Conservation (phyloP, 768 basidiomycete species). For the Chlorophyllum brunneum region DNA sequence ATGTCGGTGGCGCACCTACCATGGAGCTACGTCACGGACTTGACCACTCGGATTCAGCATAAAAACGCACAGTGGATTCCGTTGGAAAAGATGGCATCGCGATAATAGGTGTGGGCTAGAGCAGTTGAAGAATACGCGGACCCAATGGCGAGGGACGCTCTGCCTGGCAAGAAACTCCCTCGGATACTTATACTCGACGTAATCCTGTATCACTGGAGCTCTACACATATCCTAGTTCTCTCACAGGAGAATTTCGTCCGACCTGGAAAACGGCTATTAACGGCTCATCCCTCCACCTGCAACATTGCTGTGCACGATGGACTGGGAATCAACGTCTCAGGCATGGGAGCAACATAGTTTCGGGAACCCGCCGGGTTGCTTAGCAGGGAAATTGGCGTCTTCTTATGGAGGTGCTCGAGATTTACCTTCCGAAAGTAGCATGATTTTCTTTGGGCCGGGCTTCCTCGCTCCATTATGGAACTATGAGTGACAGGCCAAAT, state of each 20-base stretch:
- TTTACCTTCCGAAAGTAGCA: constrained; percentile 7
- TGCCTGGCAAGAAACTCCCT: constrained; percentile 6
- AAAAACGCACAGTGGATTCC: constrained; percentile 1
- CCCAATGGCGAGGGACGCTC: not conserved
- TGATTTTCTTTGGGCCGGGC: constrained; percentile 1
- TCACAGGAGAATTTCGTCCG: constrained; percentile 9
- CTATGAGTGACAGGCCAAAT: not conserved
- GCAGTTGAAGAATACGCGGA: not conserved
- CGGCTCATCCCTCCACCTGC: not conserved
- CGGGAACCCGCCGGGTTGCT: not conserved
- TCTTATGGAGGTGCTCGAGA: not conserved
- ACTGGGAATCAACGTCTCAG: not conserved
- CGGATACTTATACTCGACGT: constrained; percentile 4
- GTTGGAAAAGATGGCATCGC: constrained; percentile 1
- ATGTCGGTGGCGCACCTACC: not conserved
- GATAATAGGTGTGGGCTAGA: not conserved
- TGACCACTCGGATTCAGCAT: not conserved
- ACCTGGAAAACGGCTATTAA: not conserved
- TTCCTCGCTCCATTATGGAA: not conserved
- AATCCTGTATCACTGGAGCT: not conserved
- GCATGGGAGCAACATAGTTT: not conserved
- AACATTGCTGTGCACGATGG: not conserved
- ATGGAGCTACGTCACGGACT: not conserved
- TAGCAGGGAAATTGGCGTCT: not conserved
- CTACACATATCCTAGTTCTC: constrained; percentile 7